These are phyloP conservation scores for Backusella mclennaniae DNA, from an alignment of 192 early-diverging fungal genomes.

Conservation along the genomic window DNA sequence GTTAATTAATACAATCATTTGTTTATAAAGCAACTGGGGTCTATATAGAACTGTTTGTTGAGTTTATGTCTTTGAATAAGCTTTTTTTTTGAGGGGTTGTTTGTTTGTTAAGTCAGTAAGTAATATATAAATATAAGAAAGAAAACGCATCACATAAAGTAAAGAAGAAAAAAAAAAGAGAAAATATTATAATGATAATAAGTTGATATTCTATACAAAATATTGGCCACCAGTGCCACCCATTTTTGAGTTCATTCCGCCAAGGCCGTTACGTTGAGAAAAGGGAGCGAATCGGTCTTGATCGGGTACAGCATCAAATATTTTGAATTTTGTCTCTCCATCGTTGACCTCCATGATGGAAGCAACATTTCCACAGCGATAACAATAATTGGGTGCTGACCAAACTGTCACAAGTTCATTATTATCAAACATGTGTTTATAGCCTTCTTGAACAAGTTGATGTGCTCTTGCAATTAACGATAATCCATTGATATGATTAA, in stretches of 20 bases:
- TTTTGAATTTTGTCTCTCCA: slow-evolving; percentile 85
- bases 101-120: background rate
- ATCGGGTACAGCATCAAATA: slow-evolving; percentile 96
- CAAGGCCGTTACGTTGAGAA: slow-evolving; percentile 33
- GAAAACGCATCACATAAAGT: background rate
- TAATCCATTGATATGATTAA: slow-evolving; percentile 91
- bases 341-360: slow-evolving; percentile 89
- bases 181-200: background rate
- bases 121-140: background rate
- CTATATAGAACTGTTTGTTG: background rate
- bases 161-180: background rate
- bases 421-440: slow-evolving; percentile 92
- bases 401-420: slow-evolving; percentile 95
- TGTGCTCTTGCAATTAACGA: slow-evolving; percentile 92
- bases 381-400: slow-evolving; percentile 98
- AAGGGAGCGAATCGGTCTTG: slow-evolving; percentile 62
- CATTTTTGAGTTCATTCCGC: slow-evolving; percentile 15
- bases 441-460: slow-evolving; percentile 98
- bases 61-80: background rate
- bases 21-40: background rate
- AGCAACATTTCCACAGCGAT: slow-evolving; percentile 96
- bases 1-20: too few species aligned
- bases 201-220: slow-evolving; percentile 31
- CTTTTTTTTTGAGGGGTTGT: too few species aligned
- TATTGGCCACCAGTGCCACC: slow-evolving; percentile 40